These are phyloP conservation scores for Metschnikowia colocasiae DNA, from an alignment of 805 yeast species.

Conservation along the genomic window DNA sequence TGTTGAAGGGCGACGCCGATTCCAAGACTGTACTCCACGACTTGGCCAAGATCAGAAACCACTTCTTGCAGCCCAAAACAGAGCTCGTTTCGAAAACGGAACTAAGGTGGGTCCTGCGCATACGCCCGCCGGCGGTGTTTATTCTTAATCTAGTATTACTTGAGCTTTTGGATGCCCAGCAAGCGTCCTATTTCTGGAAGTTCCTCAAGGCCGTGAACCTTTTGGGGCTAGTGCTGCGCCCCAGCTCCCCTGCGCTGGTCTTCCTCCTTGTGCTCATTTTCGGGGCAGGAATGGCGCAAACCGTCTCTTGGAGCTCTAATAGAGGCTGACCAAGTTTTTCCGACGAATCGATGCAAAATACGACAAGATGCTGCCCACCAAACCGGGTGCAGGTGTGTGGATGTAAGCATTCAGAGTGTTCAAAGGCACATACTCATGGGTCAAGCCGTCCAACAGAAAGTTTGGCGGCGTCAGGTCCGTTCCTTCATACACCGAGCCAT, in stretches of 20 bases:
- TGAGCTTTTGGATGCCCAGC: background rate
- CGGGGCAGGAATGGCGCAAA: background rate
- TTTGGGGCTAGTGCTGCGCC: background rate
- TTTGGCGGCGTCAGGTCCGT: slow-evolving; percentile 23
- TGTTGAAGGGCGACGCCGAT: slow-evolving; percentile 27
- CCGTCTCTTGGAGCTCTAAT: background rate
- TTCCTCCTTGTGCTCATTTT: background rate
- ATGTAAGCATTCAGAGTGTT: slow-evolving; percentile 13
- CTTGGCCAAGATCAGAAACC: background rate
- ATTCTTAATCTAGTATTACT: background rate
- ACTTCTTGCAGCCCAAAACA: background rate
- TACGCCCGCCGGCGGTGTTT: background rate
- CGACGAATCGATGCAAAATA: background rate
- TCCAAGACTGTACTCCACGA: background rate
- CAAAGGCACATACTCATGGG: slow-evolving; percentile 22
- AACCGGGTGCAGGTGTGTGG: background rate
- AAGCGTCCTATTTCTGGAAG: background rate
- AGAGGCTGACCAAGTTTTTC: background rate
- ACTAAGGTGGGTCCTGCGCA: background rate
- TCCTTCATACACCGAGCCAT: slow-evolving; percentile 19
- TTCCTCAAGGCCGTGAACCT: background rate
- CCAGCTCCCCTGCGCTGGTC: background rate
- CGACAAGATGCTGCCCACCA: background rate
- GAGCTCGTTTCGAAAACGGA: background rate
- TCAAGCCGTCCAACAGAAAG: slow-evolving; percentile 28